Base-by-base conservation (phyloP, 228 moss, liverwort and hornwort genomes). In the Sphagnum fallax region DNA sequence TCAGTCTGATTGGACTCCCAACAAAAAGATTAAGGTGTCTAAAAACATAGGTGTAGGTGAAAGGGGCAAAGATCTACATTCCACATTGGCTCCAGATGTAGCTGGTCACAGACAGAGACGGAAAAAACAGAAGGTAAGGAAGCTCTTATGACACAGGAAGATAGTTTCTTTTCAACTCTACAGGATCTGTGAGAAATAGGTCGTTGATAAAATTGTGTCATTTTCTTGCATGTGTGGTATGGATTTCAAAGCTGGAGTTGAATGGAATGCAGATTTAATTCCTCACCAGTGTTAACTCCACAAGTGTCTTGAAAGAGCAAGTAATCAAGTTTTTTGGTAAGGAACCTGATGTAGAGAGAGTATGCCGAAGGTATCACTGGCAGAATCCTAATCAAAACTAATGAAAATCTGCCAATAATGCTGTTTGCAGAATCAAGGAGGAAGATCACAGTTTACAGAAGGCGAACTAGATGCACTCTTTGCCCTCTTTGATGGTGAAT, bases 391-490 rank as follows among this genome's bases (percentile, higher is more conserved):
- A 3, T 32, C 32, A 32, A 32, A 32, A 32, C 32, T 32, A 32
- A 32, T 32, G 32, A 32, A 32, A 32, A 32, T 32, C 32, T 32
- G 32, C 32, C 32, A 32, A 32, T 32, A 32, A 32, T 32, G 32
- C 6, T 69, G 73, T 72, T 65, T 64, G 65, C 80, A 87, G 87
- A 8, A 12, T 12, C 55, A 70, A 63, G 74, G 68, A 14, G n/a
- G 13, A 16, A 80, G 72, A 70, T 67, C 78, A 55, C 80, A 78
- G 71, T 86, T 83, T 6, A 80, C 80, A 6, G 72, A 77, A 70
- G 87, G 68, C 14, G 87, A 87, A 70, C 67, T 83, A 48, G 87
- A 87, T 76, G 67, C 78, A 4, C 61, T 87, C 16, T 87, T 83
- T 80, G 71, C 83, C 47, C 58, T 83, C 59, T 80, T 87, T 74